Base-by-base conservation (phyloP, 108 stramenopile species). In the Cylindrotheca closterium region DNA sequence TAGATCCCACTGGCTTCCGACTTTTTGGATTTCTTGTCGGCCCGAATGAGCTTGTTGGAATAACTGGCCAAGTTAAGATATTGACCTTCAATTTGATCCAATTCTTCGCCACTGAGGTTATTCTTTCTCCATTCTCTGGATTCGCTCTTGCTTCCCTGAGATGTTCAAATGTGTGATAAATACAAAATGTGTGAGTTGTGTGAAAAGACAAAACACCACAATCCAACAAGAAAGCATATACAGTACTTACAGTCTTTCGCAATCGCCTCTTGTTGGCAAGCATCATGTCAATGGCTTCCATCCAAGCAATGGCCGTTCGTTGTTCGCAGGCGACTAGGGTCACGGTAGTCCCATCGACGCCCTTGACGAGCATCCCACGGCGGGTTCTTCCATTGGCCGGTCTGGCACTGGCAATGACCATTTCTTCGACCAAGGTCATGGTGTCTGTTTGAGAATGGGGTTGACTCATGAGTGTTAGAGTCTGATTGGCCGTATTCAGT, bases 201-300 rank as follows among this genome's bases (percentile, higher is more conserved):
- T 30, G 56, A 5, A 21, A 52, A 52, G 51, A 22, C 51, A 51
- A 51, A 5, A 5, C 4, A 21, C n/a, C 4, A 19, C 5, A n/a
- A 10, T 23, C 4, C 51, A 28, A 55, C 24, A 55, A 12, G 28
- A n/a, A n/a, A n/a, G n/a, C n/a, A n/a, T n/a, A n/a, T n/a, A n/a
- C n/a, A n/a, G n/a, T 2, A 42, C 58, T 58, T 58, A 58, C 58
- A 22, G 32, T 33, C 3, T 21, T 18, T 22, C 58, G 58, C 53
- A 60, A 30, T 25, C 73, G 65, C 22, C 45, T 68, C 28, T 61
- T 73, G 45, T 67, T 70, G 4, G 80, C 87, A 42, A 88, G 48
- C 87, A 92, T 88, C 65, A 92, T 77, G 63, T 88, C 83, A 58
- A 92, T 82, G 31, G 79, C 79, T 55, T 92, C 91, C 71, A 86